Conservation (phyloP, 1,139 yeast genomes). For the Pichia sp. region DNA sequence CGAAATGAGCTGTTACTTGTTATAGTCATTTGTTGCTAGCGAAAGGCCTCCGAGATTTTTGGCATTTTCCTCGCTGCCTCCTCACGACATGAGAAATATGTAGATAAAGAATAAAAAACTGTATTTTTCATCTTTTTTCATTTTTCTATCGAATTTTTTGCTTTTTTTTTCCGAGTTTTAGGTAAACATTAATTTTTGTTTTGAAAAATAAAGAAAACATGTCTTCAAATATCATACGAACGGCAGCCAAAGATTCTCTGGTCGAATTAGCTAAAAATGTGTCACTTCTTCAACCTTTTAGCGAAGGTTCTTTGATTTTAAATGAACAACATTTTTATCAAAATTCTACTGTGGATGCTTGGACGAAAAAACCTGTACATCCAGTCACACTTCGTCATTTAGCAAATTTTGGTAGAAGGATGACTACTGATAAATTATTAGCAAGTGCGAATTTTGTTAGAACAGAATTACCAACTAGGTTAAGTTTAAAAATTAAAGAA, state of each 20-base stretch:
- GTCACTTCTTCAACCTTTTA: constrained; percentile 20
- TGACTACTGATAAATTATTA: constrained; percentile 73
- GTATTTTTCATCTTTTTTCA: no score
- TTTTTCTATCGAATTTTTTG: no score
- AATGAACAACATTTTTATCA: constrained; percentile 80
- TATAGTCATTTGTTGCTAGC: no score
- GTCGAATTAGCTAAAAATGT: constrained; percentile 19
- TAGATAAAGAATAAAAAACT: no score
- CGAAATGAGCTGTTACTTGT: no score
- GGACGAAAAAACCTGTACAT: constrained; percentile 64
- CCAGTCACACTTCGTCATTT: constrained; percentile 84
- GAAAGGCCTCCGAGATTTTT: no score
- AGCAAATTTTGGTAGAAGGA: constrained; percentile 79
- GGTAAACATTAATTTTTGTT: no score
- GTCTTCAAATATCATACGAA: no score
- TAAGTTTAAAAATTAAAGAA: constrained; percentile 73
- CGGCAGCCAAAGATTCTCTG: constrained; percentile 3
- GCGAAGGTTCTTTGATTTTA: constrained; percentile 25
- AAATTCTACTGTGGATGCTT: constrained; percentile 64
- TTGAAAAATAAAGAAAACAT: no score
- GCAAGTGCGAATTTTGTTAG: constrained; percentile 84
- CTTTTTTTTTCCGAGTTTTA: no score
- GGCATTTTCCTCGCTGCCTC: no score
- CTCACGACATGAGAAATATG: no score
- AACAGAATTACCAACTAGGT: constrained; percentile 73